These are phyloP conservation scores for Geum urbanum DNA, from an alignment of 306 rosid genomes.

Conservation along the genomic window DNA sequence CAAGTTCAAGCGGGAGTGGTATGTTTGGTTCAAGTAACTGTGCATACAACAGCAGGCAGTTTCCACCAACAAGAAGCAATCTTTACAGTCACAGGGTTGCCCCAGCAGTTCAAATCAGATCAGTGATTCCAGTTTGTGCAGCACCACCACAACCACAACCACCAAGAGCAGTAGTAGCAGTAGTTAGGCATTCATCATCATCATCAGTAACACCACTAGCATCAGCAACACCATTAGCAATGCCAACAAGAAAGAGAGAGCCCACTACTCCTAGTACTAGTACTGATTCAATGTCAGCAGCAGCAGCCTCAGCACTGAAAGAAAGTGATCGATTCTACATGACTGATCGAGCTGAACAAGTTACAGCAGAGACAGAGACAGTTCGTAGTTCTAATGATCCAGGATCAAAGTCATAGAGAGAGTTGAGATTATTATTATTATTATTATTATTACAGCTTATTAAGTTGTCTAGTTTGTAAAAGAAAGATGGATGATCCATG, in stretches of 20 bases:
- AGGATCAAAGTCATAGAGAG: neutral
- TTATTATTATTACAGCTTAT: too few relatives aligned
- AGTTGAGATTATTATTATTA: too few relatives aligned
- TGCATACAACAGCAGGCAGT: slow-evolving; percentile 18
- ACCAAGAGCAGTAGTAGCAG: neutral
- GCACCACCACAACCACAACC: slow-evolving; percentile 23
- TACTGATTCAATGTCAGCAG: neutral
- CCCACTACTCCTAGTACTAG: neutral
- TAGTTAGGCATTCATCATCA: neutral
- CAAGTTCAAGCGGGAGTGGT: neutral
- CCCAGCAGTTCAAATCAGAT: slow-evolving; percentile 38
- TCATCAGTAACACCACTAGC: neutral
- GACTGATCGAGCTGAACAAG: neutral
- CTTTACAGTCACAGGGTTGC: slow-evolving; percentile 31
- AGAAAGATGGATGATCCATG: too few relatives aligned
- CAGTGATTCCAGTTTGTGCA: slow-evolving; percentile 39
- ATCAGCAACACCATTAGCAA: neutral
- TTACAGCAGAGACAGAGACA: neutral
- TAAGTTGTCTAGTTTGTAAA: too few relatives aligned
- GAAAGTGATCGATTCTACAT: neutral
- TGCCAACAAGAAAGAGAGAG: neutral
- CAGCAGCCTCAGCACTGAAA: neutral
- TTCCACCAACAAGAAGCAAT: neutral
- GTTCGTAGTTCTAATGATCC: neutral
- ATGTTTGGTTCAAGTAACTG: slow-evolving; percentile 9